These are phyloP conservation scores for Cordyceps militaris DNA, from an alignment of 2,329 filamentous ascomycete species.

Conservation along the genomic window DNA sequence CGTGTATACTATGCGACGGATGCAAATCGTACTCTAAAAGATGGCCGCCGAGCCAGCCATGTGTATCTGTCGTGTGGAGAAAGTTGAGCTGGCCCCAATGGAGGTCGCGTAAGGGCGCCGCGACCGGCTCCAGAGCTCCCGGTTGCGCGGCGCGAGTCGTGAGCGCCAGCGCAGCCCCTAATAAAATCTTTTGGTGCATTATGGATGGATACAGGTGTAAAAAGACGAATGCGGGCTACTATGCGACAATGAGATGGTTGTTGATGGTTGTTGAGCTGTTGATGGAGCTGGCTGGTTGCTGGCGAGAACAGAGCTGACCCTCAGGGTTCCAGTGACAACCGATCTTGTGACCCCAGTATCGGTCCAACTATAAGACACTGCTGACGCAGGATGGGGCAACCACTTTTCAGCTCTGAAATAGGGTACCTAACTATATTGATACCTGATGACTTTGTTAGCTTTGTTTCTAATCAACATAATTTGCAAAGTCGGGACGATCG, in stretches of 20 bases:
- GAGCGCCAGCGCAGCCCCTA: conserved; percentile 26
- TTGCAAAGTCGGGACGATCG: too few relatives aligned
- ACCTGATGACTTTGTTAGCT: too few relatives aligned
- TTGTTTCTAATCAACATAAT: too few relatives aligned
- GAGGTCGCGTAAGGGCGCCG: conserved; percentile 75
- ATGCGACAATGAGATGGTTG: conserved; percentile 30
- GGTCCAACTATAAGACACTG: neutral
- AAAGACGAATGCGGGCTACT: neutral
- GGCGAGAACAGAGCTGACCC: neutral
- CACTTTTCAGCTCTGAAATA: too few relatives aligned
- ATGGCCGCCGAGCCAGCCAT: conserved; percentile 94
- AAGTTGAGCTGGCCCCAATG: conserved; percentile 95
- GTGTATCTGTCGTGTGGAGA: conserved; percentile 91
- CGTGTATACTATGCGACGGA: neutral
- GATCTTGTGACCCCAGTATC: neutral
- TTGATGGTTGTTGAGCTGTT: conserved; percentile 14
- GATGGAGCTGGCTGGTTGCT: neutral
- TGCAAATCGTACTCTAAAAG: conserved; percentile 65
- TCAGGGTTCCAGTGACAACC: neutral
- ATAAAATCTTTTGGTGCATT: conserved; percentile 10
- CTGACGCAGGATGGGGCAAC: neutral
- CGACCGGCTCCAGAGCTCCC: conserved; percentile 66
- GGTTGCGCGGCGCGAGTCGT: conserved; percentile 59
- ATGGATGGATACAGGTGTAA: neutral
- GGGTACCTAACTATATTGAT: too few relatives aligned